Evolutionary conservation across 768 basidiomycete genomes (phyloP), one percentile per base, ranked within the genome.

Genomic region (Lentinus brumalis): DNA sequence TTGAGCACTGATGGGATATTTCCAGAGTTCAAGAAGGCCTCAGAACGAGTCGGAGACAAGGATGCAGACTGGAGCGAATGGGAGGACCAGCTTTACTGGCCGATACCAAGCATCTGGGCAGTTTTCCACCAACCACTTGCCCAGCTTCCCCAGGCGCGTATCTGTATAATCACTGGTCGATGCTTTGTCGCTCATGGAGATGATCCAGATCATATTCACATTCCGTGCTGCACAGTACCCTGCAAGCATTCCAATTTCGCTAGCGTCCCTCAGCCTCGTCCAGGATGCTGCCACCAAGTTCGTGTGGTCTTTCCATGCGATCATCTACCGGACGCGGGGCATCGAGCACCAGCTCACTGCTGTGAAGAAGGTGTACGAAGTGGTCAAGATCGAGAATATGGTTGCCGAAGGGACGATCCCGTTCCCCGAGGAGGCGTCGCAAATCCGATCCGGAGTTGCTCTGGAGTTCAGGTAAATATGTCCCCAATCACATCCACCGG

Each of bases 381-480:
- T 64, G 29, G 49, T 40, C 9, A 41, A 40, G n/a, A 35, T 58
- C 39, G 52, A 44, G 6, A 62, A 54, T 47, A 16, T 39, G 21
- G 31, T 62, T 14, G 31, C 14, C 7, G 61, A 62, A 39, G 61
- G 61, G 3, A 55, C 56, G 0, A 18, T 50, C 16, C 51, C 61
- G 9, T 62, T 57, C 32, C 61, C 61, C 2, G 56, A 62, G 26
- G 52, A 62, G 21, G n/a, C 56, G 15, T 39, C 45, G 26, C 45
- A 57, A 30, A 69, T 82, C 15, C 68, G 71, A 11, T 60, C 73
- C 14, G 88, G 88, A 5, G 76, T 86, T 14, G 77, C 83, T 14
- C 5, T 88, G 1, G 84, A 86, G 67, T 88, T 87, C 69, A 81
- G 78, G 84, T 80, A 60, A 42, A 70, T 67, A 11, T 7, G 57